phyloP scores from a whole-genome alignment of 495 filamentous ascomycete genomes.

The Glonium stellatum region DNA sequence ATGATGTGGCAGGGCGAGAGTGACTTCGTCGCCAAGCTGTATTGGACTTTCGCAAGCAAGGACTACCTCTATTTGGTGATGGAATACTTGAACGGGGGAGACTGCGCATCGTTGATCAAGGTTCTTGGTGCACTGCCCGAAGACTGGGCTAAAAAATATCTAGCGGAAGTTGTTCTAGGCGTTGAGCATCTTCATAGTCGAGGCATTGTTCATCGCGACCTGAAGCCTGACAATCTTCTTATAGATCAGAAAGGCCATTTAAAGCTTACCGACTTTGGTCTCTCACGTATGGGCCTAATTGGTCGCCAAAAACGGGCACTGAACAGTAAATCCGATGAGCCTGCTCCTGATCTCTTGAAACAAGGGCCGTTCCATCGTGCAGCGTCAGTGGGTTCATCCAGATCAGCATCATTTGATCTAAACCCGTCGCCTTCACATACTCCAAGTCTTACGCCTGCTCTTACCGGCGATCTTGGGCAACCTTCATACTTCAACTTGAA shows the following conservation, averaged over 20 bases:
- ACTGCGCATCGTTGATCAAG: slow-evolving; percentile 94
- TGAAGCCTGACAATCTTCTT: slow-evolving; percentile 95
- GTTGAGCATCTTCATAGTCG: slow-evolving; percentile 91
- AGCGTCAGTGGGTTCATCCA: slow-evolving; percentile 69
- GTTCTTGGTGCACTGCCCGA: slow-evolving; percentile 83
- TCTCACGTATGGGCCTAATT: slow-evolving; percentile 94
- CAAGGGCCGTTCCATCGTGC: slow-evolving; percentile 83
- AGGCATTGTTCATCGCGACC: slow-evolving; percentile 90
- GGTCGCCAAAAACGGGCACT: slow-evolving; percentile 91
- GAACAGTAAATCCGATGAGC: slow-evolving; percentile 66
- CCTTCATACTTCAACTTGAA: slow-evolving; percentile 90
- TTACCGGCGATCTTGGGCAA: slow-evolving; percentile 56
- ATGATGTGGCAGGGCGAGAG: slow-evolving; percentile 99
- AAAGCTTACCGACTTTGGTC: slow-evolving; percentile 94
- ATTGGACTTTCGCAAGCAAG: slow-evolving; percentile 99
- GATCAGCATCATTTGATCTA: slow-evolving; percentile 93
- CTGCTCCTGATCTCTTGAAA: slow-evolving; percentile 83
- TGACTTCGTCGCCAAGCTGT: slow-evolving; percentile 96
- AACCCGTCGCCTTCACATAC: slow-evolving; percentile 71
- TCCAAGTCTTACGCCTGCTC: slow-evolving; percentile 81
- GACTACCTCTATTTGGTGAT: slow-evolving; percentile 98
- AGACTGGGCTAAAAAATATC: slow-evolving; percentile 96
- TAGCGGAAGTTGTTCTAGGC: slow-evolving; percentile 89
- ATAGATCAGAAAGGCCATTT: slow-evolving; percentile 96
- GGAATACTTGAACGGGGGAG: slow-evolving; percentile 97